Percentiles rank a stretch among this genome's conserved stretches.
Evolutionary conservation across 768 basidiomycete genomes (phyloP).

Genomic region (Boletus sensibilis): DNA sequence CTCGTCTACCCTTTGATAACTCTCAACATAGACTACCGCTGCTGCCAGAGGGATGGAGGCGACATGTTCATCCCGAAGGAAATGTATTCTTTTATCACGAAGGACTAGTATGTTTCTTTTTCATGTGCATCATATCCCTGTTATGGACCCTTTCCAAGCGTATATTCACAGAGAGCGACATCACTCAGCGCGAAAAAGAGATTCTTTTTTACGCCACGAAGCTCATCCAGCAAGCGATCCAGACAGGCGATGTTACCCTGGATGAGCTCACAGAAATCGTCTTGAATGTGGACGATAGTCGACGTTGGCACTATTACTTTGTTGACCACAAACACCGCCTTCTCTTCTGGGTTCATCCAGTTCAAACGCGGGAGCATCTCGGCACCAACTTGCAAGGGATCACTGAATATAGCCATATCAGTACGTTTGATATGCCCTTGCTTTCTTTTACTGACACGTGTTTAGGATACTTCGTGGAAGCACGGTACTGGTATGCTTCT

Average conservation of each 20-base stretch:
- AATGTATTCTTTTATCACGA: slow-evolving; percentile 13
- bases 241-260: not conserved
- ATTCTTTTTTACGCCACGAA: slow-evolving; percentile 2
- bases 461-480: slow-evolving; percentile 12
- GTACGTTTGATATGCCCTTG: not conserved
- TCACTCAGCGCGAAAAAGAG: not conserved
- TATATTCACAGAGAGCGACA: slow-evolving; percentile 15
- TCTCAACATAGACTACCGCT: not conserved
- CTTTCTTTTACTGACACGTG: not conserved
- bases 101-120: slow-evolving; percentile 6
- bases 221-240: slow-evolving; percentile 8
- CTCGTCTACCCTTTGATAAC: too few relatives aligned
- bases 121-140: not conserved
- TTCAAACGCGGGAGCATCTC: not conserved
- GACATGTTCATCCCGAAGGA: slow-evolving; percentile 17
- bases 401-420: slow-evolving; percentile 8
- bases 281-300: slow-evolving; percentile 3
- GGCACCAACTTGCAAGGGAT: slow-evolving; percentile 6
- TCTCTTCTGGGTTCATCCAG: slow-evolving; percentile 15
- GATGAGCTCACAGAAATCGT: slow-evolving; percentile 14
- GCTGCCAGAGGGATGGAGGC: slow-evolving; percentile 5
- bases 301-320: slow-evolving; percentile 15
- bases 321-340: slow-evolving; percentile 17
- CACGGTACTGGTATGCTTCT: slow-evolving; percentile 14
- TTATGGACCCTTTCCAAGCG: slow-evolving; percentile 4